Evolutionary conservation across 805 yeast species (phyloP).

Genomic region (Hanseniaspora nectarophila): DNA sequence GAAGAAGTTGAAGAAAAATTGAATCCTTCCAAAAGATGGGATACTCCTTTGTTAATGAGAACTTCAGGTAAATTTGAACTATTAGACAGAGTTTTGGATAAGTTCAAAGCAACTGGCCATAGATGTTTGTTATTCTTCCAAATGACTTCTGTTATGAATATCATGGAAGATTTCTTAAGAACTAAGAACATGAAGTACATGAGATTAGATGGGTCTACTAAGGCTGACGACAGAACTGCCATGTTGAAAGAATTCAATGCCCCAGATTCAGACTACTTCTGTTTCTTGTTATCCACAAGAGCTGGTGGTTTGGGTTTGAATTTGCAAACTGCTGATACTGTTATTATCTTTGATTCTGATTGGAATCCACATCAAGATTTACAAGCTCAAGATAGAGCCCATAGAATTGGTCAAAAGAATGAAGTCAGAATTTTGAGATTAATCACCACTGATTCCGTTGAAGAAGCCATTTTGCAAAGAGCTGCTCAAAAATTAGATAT

Average conservation of each 20-base stretch:
- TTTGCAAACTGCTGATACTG: conserved; percentile 80
- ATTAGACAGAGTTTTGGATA: conserved; percentile 62
- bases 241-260: conserved; percentile 66
- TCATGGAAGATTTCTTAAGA: conserved; percentile 73
- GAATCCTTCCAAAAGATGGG: conserved; percentile 44
- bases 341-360: conserved; percentile 74
- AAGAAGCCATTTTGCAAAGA: conserved; percentile 68
- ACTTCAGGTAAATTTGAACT: conserved; percentile 71
- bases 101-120: conserved; percentile 62
- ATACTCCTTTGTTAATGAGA: conserved; percentile 62
- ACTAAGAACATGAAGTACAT: conserved; percentile 54
- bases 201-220: conserved; percentile 72
- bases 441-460: conserved; percentile 72
- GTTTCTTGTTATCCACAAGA: conserved; percentile 68
- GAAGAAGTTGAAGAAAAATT: conserved; percentile 67
- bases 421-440: conserved; percentile 72
- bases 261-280: conserved; percentile 63
- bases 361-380: conserved; percentile 90
- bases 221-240: conserved; percentile 70
- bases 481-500: conserved; percentile 76
- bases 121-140: conserved; percentile 74
- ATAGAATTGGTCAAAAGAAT: conserved; percentile 79
- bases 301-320: conserved; percentile 85
- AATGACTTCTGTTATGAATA: conserved; percentile 84
- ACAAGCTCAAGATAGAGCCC: conserved; percentile 85